These are phyloP conservation scores for Fusarium sp. DNA, from an alignment of 2,329 filamentous ascomycete genomes.

Conservation along the genomic window DNA sequence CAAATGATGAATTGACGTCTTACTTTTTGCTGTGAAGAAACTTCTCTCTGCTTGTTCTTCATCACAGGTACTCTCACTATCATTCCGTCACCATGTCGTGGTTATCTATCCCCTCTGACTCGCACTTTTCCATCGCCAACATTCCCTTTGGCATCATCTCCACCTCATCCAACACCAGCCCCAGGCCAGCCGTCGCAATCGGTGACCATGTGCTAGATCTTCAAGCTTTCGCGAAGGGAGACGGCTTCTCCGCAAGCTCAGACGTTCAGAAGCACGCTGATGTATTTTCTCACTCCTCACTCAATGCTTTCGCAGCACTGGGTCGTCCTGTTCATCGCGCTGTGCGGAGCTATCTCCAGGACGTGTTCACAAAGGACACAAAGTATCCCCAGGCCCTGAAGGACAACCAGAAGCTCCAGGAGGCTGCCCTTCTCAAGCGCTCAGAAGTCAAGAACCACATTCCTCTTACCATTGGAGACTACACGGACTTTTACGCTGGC, in stretches of 20 bases:
- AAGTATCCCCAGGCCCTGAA: constrained; percentile 53
- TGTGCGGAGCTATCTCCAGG: constrained; percentile 78
- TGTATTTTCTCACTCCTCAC: constrained; percentile 49
- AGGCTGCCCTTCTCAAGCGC: constrained; percentile 49
- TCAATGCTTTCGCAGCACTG: constrained; percentile 61
- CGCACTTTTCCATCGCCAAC: constrained; percentile 73
- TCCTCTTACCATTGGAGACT: constrained; percentile 84
- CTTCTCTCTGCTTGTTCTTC: neutral
- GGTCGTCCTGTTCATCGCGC: constrained; percentile 78
- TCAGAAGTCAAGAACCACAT: constrained; percentile 75
- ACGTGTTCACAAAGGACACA: constrained; percentile 70
- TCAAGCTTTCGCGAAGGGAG: constrained; percentile 66
- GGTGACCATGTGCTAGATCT: constrained; percentile 81
- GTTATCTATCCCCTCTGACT: constrained; percentile 54
- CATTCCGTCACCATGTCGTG: constrained; percentile 46
- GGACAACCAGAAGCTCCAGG: constrained; percentile 54
- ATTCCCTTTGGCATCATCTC: constrained; percentile 89
- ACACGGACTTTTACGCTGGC: constrained; percentile 88
- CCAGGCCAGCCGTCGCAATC: constrained; percentile 78
- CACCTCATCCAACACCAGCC: constrained; percentile 68
- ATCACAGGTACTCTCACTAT: neutral
- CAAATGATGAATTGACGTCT: constrained; percentile 15
- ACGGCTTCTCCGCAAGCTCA: constrained; percentile 56
- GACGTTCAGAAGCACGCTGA: constrained; percentile 47
- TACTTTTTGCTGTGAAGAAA: neutral